These are phyloP conservation scores for Lipomyces yamanashiensis DNA, from an alignment of 805 yeast species.

Conservation along the genomic window DNA sequence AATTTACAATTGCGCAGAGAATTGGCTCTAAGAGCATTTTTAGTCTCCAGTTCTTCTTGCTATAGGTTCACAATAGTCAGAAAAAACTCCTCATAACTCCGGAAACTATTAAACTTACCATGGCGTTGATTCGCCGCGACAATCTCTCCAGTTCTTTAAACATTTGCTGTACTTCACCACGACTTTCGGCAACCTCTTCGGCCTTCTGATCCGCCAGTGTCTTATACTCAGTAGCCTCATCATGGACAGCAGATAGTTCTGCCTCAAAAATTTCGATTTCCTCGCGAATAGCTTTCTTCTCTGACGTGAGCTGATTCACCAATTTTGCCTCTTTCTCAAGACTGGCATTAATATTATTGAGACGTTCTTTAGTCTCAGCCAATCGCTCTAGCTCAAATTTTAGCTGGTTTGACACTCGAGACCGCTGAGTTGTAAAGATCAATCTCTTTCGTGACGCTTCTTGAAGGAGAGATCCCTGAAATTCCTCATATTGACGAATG, in stretches of 20 bases:
- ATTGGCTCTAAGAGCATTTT: constrained; percentile 54
- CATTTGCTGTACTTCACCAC: constrained; percentile 26
- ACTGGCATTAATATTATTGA: constrained; percentile 44
- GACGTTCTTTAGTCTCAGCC: constrained; percentile 55
- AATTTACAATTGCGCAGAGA: constrained; percentile 74
- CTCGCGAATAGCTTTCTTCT: constrained; percentile 49
- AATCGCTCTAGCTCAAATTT: constrained; percentile 67
- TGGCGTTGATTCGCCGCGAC: constrained; percentile 8
- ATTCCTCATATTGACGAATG: constrained; percentile 71
- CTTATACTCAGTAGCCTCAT: constrained; percentile 33
- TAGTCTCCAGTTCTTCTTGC: constrained; percentile 39
- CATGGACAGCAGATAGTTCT: constrained; percentile 41
- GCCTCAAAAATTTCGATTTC: constrained; percentile 50
- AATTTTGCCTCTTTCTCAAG: constrained; percentile 50
- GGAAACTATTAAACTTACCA: constrained; percentile 11
- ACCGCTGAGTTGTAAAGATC: constrained; percentile 63
- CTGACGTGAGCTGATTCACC: constrained; percentile 46
- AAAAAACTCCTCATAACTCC: background rate
- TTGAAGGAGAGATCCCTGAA: constrained; percentile 55
- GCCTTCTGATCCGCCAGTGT: constrained; percentile 22
- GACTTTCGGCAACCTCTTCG: constrained; percentile 25
- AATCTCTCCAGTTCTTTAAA: constrained; percentile 22
- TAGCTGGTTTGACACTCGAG: constrained; percentile 63
- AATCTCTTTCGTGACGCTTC: constrained; percentile 57
- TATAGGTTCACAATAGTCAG: background rate